Conservation (phyloP, 495 filamentous ascomycete species). For the Tuber borchii region DNA sequence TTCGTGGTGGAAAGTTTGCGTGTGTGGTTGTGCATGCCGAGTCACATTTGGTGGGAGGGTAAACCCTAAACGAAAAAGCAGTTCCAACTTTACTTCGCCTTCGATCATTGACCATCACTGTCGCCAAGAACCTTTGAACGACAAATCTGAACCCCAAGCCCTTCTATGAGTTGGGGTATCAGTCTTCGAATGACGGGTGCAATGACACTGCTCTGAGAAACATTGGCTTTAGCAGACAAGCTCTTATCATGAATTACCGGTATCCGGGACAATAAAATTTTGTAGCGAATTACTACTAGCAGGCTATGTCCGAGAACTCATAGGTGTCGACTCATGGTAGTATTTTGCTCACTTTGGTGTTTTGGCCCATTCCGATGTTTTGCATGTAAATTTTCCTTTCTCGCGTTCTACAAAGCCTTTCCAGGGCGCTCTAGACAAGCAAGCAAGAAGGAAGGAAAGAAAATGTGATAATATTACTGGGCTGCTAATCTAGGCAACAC, state of each 20-base stretch:
- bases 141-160: background rate
- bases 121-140: background rate
- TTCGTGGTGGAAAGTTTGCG: conserved; percentile 10
- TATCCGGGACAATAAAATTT: background rate
- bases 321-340: background rate
- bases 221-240: background rate
- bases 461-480: too few species aligned
- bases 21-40: conserved; percentile 21
- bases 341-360: too few species aligned
- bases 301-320: background rate
- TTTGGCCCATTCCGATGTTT: background rate
- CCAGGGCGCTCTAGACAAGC: too few species aligned
- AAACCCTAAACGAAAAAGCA: conserved; percentile 19
- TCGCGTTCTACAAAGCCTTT: background rate
- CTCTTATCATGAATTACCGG: background rate
- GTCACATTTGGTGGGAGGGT: conserved; percentile 12
- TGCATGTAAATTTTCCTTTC: background rate
- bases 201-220: background rate
- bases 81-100: conserved; percentile 17
- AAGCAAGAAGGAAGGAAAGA: too few species aligned
- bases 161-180: background rate
- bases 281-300: background rate
- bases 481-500: too few species aligned
- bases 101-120: background rate
- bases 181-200: too few species aligned